Evolutionary conservation across 1,284 basidiomycete species (phyloP), one percentile per base, ranked within the genome.

Genomic region (Garcileccinum viscosum): DNA sequence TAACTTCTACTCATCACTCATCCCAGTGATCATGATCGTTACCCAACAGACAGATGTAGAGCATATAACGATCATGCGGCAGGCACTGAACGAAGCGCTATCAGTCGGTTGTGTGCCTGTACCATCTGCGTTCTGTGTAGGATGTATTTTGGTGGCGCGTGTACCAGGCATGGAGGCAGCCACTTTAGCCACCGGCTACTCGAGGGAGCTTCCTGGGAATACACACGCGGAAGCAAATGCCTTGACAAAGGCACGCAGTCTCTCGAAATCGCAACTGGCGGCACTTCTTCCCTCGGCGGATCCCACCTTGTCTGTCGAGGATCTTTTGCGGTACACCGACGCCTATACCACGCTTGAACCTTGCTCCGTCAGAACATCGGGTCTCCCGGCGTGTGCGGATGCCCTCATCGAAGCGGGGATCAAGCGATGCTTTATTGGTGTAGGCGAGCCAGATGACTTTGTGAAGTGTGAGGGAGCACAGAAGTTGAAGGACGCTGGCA

Each of bases 191-290:
- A 91, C 92, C 9, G 97, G 97, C 33, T 97, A 92, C 82, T 98
- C 96, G 42, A 88, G 98, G 76, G 97, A 99, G 80, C 87, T 98
- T 0, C 87, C 91, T 2, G 97, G 97, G 64, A 99, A 99, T 80
- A 99, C 97, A 2, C 98, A 99, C 80, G 97, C 97, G 17, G 97
- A 99, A 82, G 95, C 97, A 30, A 98, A 97, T 78, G 97, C 97
- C 0, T 84, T 99, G 61, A 81, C 88, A 53, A 99, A 99, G 78
- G 89, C 93, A 17, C 80, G 82, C 42, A 65, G 74, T 24, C 79
- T 90, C 58, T 84, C 88, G 6, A 64, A 75, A 14, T 74, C 81
- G 6, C 80, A 88, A 53, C 76, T 91, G 38, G 75, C 77, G 3
- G 70, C 78, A 11, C 77, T 90, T 37, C 84, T 89, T 68, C 82